Evolutionary conservation across 2,329 filamentous ascomycete species (phyloP).

Genomic region (Colletotrichum phormii): DNA sequence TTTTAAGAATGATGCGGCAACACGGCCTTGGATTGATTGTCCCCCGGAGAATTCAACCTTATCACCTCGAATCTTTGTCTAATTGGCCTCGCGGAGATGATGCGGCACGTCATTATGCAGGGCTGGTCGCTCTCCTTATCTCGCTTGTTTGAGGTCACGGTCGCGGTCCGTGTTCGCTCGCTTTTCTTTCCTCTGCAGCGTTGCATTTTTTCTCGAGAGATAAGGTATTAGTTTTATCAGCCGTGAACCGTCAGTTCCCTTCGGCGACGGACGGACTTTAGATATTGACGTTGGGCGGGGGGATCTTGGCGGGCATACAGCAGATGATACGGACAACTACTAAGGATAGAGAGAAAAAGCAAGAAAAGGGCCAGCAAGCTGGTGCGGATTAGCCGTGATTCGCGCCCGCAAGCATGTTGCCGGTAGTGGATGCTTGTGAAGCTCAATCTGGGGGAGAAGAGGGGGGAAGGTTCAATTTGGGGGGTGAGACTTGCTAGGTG

Average conservation of each 20-base stretch:
- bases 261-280: background rate
- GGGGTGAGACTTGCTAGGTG: background rate
- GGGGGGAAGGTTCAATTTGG: background rate
- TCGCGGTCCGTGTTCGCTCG: background rate
- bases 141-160: background rate
- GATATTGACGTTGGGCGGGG: background rate
- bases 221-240: background rate
- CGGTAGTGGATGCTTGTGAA: background rate
- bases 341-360: background rate
- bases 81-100: background rate
- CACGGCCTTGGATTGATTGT: background rate
- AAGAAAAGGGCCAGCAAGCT: background rate
- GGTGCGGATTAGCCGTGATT: background rate
- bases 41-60: background rate
- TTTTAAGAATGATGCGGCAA: background rate
- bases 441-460: background rate
- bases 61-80: background rate
- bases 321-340: background rate
- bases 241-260: background rate
- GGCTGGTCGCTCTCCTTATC: background rate
- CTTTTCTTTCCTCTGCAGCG: background rate
- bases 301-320: background rate
- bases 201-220: background rate
- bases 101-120: slow-evolving; percentile 10
- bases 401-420: slow-evolving; percentile 18